Base-by-base conservation (phyloP, 345 rosid species). In the Hirschfeldia incana region DNA sequence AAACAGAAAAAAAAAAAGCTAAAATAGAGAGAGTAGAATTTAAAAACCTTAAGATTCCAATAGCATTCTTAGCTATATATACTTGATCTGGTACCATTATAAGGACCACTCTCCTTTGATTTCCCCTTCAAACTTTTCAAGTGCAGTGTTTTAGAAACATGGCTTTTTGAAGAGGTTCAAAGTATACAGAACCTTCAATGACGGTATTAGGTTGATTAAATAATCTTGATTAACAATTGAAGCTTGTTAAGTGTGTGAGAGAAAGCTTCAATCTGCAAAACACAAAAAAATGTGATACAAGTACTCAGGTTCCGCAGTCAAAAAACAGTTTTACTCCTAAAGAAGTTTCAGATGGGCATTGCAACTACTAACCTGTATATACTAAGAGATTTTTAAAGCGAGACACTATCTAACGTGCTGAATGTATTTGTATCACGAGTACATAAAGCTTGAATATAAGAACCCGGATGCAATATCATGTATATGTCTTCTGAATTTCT, bases 1-100 rank as follows among this genome's bases (percentile, higher is more conserved):
- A 21, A 21, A 21, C 21, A 21, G 21, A 21, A 21, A 21, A 21
- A 21, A 21, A 21, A 21, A 21, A 21, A 0, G 21, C 21, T 21
- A 21, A 21, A 21, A 21, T 21, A 21, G 21, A 70, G 53, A 44
- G 66, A 26, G 16, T 51, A 51, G 11, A 71, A 36, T 71, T 71
- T 21, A 21, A 21, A 71, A 55, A 71, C 12, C 28, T 12, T 15
- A 71, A 58, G 66, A 60, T 36, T 59, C 55, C 57, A 59, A 72
- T 4, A 60, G 51, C 53, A 72, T 72, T 72, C 70, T 64, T 64
- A 74, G 74, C 73, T 67, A 67, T 73, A 67, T 74, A 79, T 73
- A 72, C 73, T 72, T 71, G 57, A 51, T 72, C 29, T 32, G 58
- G 51, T 60, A 73, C 69, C 21, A 21, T 21, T 0, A 21, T 21